Percentiles rank a stretch among this genome's conserved stretches.
These are phyloP conservation scores for Barnettozyma californica DNA, from an alignment of 805 yeast species.

Conservation along the genomic window DNA sequence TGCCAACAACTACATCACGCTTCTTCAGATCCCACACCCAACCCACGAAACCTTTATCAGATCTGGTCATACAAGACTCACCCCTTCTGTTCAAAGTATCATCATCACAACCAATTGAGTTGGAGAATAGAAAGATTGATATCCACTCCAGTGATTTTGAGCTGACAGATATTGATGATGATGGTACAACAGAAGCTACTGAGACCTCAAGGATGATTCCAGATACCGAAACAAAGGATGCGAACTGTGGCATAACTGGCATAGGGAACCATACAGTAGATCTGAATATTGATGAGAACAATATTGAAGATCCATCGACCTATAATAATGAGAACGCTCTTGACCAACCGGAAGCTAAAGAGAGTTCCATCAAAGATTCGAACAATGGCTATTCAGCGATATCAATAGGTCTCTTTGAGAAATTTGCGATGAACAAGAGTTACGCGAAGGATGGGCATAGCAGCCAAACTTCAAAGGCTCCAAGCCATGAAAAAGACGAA, in stretches of 20 bases:
- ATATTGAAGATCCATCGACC: not conserved
- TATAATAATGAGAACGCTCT: not conserved
- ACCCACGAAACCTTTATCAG: not conserved
- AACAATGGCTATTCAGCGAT: not conserved
- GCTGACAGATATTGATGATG: constrained; percentile 25
- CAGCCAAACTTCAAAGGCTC: not conserved
- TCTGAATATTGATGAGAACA: not conserved
- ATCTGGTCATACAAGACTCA: not conserved
- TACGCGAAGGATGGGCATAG: not conserved
- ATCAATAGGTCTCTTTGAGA: constrained; percentile 11
- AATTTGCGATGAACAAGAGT: constrained; percentile 7
- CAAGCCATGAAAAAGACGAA: not conserved
- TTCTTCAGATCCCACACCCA: constrained; percentile 14
- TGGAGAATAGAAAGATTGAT: not conserved
- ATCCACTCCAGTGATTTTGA: constrained; percentile 23
- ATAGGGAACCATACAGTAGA: not conserved
- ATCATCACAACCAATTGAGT: not conserved
- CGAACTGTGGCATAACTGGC: not conserved
- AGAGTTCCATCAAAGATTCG: not conserved
- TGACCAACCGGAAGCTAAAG: not conserved
- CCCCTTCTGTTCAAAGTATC: constrained; percentile 1
- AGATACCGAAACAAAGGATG: not conserved
- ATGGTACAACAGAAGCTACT: not conserved
- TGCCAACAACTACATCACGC: constrained; percentile 11
- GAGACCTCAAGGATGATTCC: not conserved